phyloP scores from a whole-genome alignment of 768 basidiomycete species.

The Naematelia aurantialba region DNA sequence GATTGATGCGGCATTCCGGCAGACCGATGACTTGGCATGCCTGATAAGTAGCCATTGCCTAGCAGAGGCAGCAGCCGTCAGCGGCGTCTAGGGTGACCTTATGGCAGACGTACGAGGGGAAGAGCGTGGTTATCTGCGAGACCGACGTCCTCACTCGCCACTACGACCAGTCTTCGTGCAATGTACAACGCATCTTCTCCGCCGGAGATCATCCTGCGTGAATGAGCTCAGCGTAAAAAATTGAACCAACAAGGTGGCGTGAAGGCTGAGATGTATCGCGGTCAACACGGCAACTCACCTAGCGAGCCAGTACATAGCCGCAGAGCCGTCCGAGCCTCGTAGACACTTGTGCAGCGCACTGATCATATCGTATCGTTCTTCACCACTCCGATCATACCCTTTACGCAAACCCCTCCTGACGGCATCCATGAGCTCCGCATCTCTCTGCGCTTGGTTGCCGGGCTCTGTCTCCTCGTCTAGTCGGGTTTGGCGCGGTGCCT shows the following conservation, averaged over 20 bases:
- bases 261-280: not conserved
- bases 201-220: slow-evolving; percentile 63
- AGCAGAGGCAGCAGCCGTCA: not conserved
- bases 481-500: slow-evolving; percentile 21
- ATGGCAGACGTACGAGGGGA: slow-evolving; percentile 58
- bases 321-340: slow-evolving; percentile 69
- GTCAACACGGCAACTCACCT: slow-evolving; percentile 44
- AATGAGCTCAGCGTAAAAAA: slow-evolving; percentile 1
- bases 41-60: slow-evolving; percentile 53
- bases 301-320: slow-evolving; percentile 84
- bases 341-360: slow-evolving; percentile 79
- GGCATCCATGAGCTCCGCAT: slow-evolving; percentile 58
- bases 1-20: slow-evolving; percentile 47
- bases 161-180: slow-evolving; percentile 68
- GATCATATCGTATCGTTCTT: slow-evolving; percentile 75
- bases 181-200: slow-evolving; percentile 78
- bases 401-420: slow-evolving; percentile 55
- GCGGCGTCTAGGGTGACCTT: not conserved
- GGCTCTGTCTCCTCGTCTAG: slow-evolving; percentile 9
- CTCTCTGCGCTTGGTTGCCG: slow-evolving; percentile 41
- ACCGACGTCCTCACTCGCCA: slow-evolving; percentile 82
- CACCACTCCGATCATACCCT: slow-evolving; percentile 74
- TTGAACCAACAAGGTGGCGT: not conserved
- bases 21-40: slow-evolving; percentile 50
- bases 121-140: slow-evolving; percentile 73